Base-by-base conservation (phyloP, 2,329 filamentous ascomycete species). In the Amesomyces nigricolor region DNA sequence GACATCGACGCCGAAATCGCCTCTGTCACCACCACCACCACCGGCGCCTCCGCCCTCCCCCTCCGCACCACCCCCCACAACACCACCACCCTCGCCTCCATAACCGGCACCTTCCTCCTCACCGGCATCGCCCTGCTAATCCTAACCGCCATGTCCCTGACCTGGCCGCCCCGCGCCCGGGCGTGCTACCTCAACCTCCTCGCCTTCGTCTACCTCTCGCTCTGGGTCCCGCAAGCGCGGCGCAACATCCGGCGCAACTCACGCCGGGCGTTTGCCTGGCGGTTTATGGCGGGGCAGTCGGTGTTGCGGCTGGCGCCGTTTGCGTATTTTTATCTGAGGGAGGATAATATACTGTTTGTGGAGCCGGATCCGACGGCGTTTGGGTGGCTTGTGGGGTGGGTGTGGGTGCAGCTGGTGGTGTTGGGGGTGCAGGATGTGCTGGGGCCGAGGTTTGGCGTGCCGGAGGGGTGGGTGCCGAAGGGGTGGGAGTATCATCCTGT, bases 401-500 rank as follows among this genome's bases (percentile, higher is more conserved):
- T 96, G 3, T 96, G 91, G 90, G 61, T 91, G 11, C 94, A 99
- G 71, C 80, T 95, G 22, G 81, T 88, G 68, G 67, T 88, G 7
- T 77, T 99, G n/a, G 82, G 77, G 1, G 86, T 82, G 42, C 94
- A 99, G 74, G 88, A 92, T 62, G 77, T 95, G 13, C 75, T 97
- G 3, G 92, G 94, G 0, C 90, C 92, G 1, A 79, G 94, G n/a
- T 92, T 94, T 73, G 90, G 91, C 53, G 73, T 97, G 0, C 86
- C 85, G 2, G 79, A 81, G 44, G 79, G 81, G 49, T 86, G 83
- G 82, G 74, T 78, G 58, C 80, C 82, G n/a, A 80, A 84, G 54
- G 89, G 88, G 1, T 99, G 95, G 80, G 92, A 99, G 67, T 99
- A 99, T 68, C 92, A 99, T 69, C 92, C 91, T 0, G 78, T 96